Base-by-base conservation (phyloP, 371 early-diverging fungal species). In the Smittium mucronatum region DNA sequence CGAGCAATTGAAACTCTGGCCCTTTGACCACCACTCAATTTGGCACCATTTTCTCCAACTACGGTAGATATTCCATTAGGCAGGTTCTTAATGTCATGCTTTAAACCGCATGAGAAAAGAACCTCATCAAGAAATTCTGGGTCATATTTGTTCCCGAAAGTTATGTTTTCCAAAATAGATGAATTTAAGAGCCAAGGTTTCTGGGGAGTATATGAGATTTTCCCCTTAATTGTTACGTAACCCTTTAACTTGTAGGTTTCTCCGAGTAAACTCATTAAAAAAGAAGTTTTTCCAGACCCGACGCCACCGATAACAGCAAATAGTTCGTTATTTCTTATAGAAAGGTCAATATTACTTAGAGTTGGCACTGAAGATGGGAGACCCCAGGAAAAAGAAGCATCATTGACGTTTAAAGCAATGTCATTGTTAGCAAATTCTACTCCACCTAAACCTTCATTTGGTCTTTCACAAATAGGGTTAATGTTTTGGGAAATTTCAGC, bases 251-350 rank as follows among this genome's bases (percentile, higher is more conserved):
- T 88, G 70, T 89, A 83, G 83, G 93, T 90, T 71, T 97, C 94
- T 58, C 96, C 97, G 28, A 95, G 80, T 16, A 96, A 73, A 0
- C 93, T 88, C 2, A 89, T 84, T 21, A 93, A 76, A 35, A 94
- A 75, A 0, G 93, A 90, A 28, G 91, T 88, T 73, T 95, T 95
- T 32, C 96, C 96, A 15, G 89, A 71, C n/a, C 95, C 96, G 1
- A 95, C 94, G 60, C 84, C 84, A 2, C 96, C 97, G 28, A 93
- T 87, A 35, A 96, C 78, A 17, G 90, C 88, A 26, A 89, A 69
- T 16, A 93, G 76, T 36, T 84, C 81, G n/a, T 86, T 84, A 64
- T 86, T 86, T 25, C 75, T 73, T 34, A 87, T 82, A 0, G 73
- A 76, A 28, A 95, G 75, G 64, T 80, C 78, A 59, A 95, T 84